Base-by-base conservation (phyloP, 352 stramenopile species). In the Pythium monospermum region DNA sequence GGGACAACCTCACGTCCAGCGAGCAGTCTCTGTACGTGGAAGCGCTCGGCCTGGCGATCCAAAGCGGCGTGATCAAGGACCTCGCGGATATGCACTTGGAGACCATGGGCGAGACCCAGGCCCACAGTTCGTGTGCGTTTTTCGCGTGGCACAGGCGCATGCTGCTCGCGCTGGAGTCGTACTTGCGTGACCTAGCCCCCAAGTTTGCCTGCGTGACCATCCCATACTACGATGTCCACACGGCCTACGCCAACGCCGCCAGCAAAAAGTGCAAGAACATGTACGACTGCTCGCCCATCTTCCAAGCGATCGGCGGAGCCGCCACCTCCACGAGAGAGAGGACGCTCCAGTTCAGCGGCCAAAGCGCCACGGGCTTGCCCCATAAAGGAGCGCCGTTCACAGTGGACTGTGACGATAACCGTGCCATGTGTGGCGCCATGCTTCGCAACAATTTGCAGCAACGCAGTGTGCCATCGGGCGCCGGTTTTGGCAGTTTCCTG, bases 161-260 rank as follows among this genome's bases (percentile, higher is more conserved):
- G 22, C 57, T 91, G 22, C 55, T 88, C 10, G 80, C 66, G 10
- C 86, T 76, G 53, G 80, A 91, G 49, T 73, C 62, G 12, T 83
- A 84, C 32, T 39, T 91, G 38, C 80, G 80, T n/a, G 64, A 68
- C 35, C 55, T 86, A 21, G 69, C 67, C 45, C 45, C 66, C 18
- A 67, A 74, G 45, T 91, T 76, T 40, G 70, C 66, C 4, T 91
- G 80, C 42, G 37, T 91, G 21, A 88, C 80, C 16, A 33, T 91
- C 19, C 80, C 77, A n/a, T 91, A 84, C 74, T 91, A 83, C 49
- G 80, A 91, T 53, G 69, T 87, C 22, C 71, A 84, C 61, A 80
- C 73, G 49, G 76, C 71, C 18, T 87, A 84, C 64, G 52, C 72
- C 7, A 64, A 77, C 19, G 50, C 62, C 1, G 70, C 69, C 7